A percentile compares a stretch with the other conserved stretches of the same genome.
phyloP scores from a whole-genome alignment of 176 grass and related monocot genomes.

The Aegilops speltoides region DNA sequence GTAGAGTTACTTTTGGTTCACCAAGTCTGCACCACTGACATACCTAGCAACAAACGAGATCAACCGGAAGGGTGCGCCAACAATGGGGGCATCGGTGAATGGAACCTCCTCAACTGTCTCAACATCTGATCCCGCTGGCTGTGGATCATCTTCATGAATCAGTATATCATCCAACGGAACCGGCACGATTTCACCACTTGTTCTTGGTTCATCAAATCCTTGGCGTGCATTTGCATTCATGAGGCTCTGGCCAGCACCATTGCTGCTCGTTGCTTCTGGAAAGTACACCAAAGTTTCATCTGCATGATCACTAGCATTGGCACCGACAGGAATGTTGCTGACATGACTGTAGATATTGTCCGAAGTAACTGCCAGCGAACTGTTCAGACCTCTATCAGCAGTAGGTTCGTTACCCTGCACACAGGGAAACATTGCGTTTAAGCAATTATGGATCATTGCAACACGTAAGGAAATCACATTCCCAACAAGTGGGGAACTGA shows the following conservation, averaged over 20 bases:
- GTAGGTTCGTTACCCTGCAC: conserved; percentile 50
- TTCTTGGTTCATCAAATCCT: conserved; percentile 46
- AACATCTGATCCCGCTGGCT: conserved; percentile 5
- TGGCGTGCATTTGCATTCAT: conserved; percentile 37
- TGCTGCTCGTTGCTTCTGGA: conserved; percentile 9
- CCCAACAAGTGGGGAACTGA: background rate
- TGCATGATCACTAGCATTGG: conserved; percentile 38
- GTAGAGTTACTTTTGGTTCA: conserved; percentile 39
- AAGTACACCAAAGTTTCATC: conserved; percentile 19
- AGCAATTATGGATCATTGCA: background rate
- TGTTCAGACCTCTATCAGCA: conserved; percentile 29
- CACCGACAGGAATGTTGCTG: conserved; percentile 16
- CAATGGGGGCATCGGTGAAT: conserved; percentile 79
- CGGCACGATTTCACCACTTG: conserved; percentile 56
- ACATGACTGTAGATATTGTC: conserved; percentile 30
- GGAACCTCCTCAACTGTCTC: conserved; percentile 44
- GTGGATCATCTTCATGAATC: conserved; percentile 51
- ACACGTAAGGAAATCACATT: conserved; percentile 16
- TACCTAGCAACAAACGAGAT: conserved; percentile 93
- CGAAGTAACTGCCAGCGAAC: conserved; percentile 21
- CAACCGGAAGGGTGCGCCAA: conserved; percentile 82
- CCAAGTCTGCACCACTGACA: conserved; percentile 89
- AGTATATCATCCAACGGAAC: conserved; percentile 72
- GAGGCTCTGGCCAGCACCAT: conserved; percentile 3
- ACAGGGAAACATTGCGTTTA: conserved; percentile 16